Evolutionary conservation across 2,329 filamentous ascomycete genomes (phyloP), one percentile per base, ranked within the genome.

Genomic region (Aspergillus novofumigatus): DNA sequence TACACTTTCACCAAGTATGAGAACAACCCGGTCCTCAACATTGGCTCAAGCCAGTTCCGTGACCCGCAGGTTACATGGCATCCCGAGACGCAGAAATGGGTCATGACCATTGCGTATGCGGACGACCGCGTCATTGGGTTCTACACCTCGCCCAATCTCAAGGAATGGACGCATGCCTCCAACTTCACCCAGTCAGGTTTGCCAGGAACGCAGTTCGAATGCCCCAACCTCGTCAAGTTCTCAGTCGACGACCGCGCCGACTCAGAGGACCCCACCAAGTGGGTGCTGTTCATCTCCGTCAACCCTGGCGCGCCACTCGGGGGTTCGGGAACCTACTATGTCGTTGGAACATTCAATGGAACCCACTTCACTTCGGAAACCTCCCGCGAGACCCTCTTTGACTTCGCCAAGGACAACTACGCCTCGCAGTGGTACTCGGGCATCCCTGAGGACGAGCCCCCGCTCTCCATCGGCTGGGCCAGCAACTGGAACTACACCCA

Each of bases 51-150:
- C 5, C 80, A 88, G 55, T 88, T 88, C 73, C 82, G 86, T 25
- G 86, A 89, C 60, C 86, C 86, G 1, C 86, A 88, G 64, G 84
- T 88, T 1, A 76, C 86, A 48, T 83, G 83, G 76, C 81, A 86
- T 59, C 72, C 78, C 1, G 68, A 72, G 9, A 72, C 68, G 8
- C 66, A 79, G 45, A 72, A 77, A 20, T 88, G 85, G 85, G 80
- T 85, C 42, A 83, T 85, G 78, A 77, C 80, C 0, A 62, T 86
- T 2, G 75, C 84, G 0, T 85, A 82, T 55, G 69, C 81, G 1
- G 70, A 78, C 38, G 83, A 85, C 41, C 85, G 83, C 59, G 72
- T 76, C 9, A 76, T 88, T 48, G 83, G 82, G n/a, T 78, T 88
- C 60, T 88, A 79, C 69, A 86, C 83, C 1, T 86, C 83, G 1